phyloP scores from a whole-genome alignment of 257 asterid genomes.

The Lavandula angustifolia region DNA sequence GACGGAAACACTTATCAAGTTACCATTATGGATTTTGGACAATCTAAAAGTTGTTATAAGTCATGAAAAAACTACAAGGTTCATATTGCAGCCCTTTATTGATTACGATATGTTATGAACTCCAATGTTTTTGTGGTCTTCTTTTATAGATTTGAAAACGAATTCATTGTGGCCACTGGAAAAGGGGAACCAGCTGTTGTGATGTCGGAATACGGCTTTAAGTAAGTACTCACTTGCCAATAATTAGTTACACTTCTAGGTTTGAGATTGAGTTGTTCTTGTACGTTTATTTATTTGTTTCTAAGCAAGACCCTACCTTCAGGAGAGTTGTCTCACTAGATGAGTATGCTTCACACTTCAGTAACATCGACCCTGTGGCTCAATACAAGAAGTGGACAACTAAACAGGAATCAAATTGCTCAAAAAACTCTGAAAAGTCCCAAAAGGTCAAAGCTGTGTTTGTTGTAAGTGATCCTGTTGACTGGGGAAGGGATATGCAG shows the following conservation, averaged over 20 bases:
- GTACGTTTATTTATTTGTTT: conserved; percentile 8
- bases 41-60: not conserved
- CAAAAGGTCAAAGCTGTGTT: conserved; percentile 56
- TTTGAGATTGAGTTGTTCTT: conserved; percentile 4
- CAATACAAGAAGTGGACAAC: conserved; percentile 60
- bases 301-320: conserved; percentile 28
- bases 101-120: not conserved
- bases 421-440: conserved; percentile 27
- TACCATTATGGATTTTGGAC: not conserved
- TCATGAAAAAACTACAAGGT: not conserved
- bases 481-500: conserved; percentile 76
- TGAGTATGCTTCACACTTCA: conserved; percentile 52
- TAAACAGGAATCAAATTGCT: conserved; percentile 30
- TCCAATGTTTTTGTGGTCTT: conserved; percentile 8
- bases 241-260: not conserved
- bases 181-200: conserved; percentile 69
- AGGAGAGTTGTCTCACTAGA: conserved; percentile 64
- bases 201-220: conserved; percentile 66
- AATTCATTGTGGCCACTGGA: conserved; percentile 62
- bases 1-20: not conserved
- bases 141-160: conserved; percentile 52
- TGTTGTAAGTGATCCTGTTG: conserved; percentile 67
- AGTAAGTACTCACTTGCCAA: conserved; percentile 37
- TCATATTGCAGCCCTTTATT: not conserved
- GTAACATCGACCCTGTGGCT: conserved; percentile 61